Evolutionary conservation across 2,329 filamentous ascomycete genomes (phyloP), one percentile per base, ranked within the genome.

Genomic region (Ceratocystis alfenasii): DNA sequence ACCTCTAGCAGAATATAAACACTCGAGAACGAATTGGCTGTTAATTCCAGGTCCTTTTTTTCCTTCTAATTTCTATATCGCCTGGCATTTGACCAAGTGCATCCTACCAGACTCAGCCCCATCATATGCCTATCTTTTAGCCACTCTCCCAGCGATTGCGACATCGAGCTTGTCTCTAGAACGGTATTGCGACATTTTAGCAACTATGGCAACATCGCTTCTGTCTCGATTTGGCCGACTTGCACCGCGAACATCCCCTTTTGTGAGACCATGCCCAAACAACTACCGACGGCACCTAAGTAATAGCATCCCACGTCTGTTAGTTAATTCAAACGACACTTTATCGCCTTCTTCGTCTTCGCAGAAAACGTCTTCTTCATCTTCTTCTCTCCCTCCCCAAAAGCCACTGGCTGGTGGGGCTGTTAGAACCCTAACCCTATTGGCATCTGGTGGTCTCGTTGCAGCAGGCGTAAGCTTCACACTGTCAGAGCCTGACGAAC

Each of bases 131-230:
- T 65, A 61, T 64, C 65, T 64, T 63, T 64, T 63, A 61, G 30
- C 44, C 48, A 28, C 33, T 30, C 59, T 57, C 5, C 41, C 46
- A 48, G 44, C 62, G 28, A 67, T 65, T 57, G 64, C 63, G 62
- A 67, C 63, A 65, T 67, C 63, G 48, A 33, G 4, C 36, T 59
- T 67, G 65, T 67, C 66, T 59, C 55, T 28, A 53, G 48, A 67
- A 46, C 53, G 55, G 30, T 36, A 45, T 64, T 60, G 46, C 53
- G 55, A 41, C 46, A 45, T 64, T 60, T 60, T 46, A 41, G 57
- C 33, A 67, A 63, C 66, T 62, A 67, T 67, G 66, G 63, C 66
- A 67, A 67, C 66, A 67, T 67, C 66, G 60, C 33, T 65, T n/a
- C 63, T 67, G 59, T 67, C 66, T 63, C 66, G 63, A 65, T 67